Conservation (phyloP, 257 asterid genomes). For the Solanum clarkiae region DNA sequence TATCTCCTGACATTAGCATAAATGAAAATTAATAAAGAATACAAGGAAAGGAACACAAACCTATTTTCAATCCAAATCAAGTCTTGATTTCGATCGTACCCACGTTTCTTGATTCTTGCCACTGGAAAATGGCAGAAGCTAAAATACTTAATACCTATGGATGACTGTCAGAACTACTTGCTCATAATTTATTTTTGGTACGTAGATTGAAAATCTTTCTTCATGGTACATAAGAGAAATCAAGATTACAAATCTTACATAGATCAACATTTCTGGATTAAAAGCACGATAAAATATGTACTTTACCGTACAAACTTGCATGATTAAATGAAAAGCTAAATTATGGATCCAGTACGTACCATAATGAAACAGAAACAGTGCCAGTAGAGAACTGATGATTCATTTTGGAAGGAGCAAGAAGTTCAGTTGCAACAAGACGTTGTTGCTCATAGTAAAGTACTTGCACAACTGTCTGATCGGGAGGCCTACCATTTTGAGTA, state of each 20-base stretch:
- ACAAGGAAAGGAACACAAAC: too few species aligned
- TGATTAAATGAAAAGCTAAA: not conserved
- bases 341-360: not conserved
- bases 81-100: not conserved
- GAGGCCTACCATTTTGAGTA: slow-evolving; percentile 79
- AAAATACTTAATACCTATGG: not conserved
- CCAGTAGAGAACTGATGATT: slow-evolving; percentile 14
- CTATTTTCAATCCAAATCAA: not conserved
- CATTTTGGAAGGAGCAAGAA: slow-evolving; percentile 20
- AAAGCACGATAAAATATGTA: not conserved
- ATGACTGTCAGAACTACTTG: not conserved
- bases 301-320: not conserved
- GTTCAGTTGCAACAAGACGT: slow-evolving; percentile 30
- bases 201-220: not conserved
- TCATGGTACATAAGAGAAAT: not conserved
- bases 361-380: not conserved
- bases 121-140: not conserved
- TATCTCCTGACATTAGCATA: too few species aligned
- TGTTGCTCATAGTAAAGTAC: slow-evolving; percentile 89
- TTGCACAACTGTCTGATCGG: slow-evolving; percentile 76
- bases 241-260: not conserved
- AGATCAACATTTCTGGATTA: not conserved
- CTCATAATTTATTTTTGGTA: not conserved
- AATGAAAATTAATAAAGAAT: too few species aligned
- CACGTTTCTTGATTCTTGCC: not conserved